A percentile compares a stretch with the other conserved stretches of the same genome.
Conservation (phyloP, 495 filamentous ascomycete genomes). For the Penicillium crystallinum region DNA sequence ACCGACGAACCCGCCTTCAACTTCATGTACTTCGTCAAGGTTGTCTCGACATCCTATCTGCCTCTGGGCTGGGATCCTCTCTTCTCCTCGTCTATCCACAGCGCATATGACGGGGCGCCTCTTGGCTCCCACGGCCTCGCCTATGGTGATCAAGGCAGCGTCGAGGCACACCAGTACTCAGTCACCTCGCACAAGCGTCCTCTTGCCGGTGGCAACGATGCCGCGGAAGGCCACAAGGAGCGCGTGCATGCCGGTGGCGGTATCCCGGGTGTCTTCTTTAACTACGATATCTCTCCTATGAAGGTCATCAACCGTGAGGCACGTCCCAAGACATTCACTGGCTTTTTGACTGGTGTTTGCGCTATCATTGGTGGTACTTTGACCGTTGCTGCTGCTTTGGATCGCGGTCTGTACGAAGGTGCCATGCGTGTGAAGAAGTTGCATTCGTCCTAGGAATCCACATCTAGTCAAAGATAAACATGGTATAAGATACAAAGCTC, state of each 20-base stretch:
- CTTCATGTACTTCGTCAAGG: constrained; percentile 99
- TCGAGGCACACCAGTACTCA: constrained; percentile 97
- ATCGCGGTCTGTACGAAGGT: constrained; percentile 89
- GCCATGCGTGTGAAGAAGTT: constrained; percentile 78
- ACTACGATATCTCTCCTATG: constrained; percentile 99
- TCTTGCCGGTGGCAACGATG: constrained; percentile 72
- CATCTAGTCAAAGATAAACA: neutral
- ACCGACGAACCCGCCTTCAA: constrained; percentile 83
- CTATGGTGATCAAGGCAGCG: constrained; percentile 61
- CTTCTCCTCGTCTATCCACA: constrained; percentile 39
- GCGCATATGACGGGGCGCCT: constrained; percentile 49
- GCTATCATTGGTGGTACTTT: constrained; percentile 92
- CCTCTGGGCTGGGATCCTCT: constrained; percentile 74
- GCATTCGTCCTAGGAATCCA: constrained; percentile 44
- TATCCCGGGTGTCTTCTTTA: constrained; percentile 97
- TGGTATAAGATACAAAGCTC: neutral
- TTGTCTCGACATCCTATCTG: constrained; percentile 90
- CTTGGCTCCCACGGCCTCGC: constrained; percentile 58
- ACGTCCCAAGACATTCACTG: constrained; percentile 76
- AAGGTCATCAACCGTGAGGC: constrained; percentile 98
- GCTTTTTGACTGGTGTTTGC: constrained; percentile 89
- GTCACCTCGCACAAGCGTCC: constrained; percentile 93
- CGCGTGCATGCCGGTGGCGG: constrained; percentile 81
- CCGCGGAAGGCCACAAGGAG: constrained; percentile 82
- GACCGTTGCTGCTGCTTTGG: constrained; percentile 90